Conservation (phyloP, 202 grass and related monocot species). For the Zizania palustris region DNA sequence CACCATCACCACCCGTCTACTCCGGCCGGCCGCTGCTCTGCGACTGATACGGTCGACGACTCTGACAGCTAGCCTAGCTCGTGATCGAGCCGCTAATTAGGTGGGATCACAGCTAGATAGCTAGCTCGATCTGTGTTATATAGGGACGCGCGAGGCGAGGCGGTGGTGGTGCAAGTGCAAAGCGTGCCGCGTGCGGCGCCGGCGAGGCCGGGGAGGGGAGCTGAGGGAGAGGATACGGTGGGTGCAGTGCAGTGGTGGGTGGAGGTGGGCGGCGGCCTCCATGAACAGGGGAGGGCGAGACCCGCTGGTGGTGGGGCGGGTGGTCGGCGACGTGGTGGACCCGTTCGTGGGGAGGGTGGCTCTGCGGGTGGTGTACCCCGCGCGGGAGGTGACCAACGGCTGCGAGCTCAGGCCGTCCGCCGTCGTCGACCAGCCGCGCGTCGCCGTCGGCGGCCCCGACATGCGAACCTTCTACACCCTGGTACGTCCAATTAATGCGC, state of each 20-base stretch:
- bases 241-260: too few relatives aligned
- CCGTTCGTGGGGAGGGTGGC: slow-evolving; percentile 56
- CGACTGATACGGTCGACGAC: not conserved
- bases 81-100: too few relatives aligned
- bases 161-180: too few relatives aligned
- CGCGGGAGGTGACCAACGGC: slow-evolving; percentile 68
- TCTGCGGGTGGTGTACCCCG: slow-evolving; percentile 63
- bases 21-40: not conserved
- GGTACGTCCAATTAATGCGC: slow-evolving; percentile 40
- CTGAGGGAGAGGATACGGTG: too few relatives aligned
- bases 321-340: slow-evolving; percentile 88
- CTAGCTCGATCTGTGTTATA: too few relatives aligned
- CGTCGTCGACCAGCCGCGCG: slow-evolving; percentile 57
- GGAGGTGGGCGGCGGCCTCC: slow-evolving; percentile 9
- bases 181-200: too few relatives aligned
- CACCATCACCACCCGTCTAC: not conserved
- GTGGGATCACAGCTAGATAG: too few relatives aligned
- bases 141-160: too few relatives aligned
- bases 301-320: slow-evolving; percentile 67
- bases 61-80: too few relatives aligned
- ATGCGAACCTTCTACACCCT: slow-evolving; percentile 79
- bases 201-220: too few relatives aligned
- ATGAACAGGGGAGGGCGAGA: slow-evolving; percentile 31
- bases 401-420: slow-evolving; percentile 68
- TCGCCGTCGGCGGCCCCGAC: slow-evolving; percentile 63